Conservation (phyloP, 352 stramenopile genomes). For the Phytophthora crassamura region DNA sequence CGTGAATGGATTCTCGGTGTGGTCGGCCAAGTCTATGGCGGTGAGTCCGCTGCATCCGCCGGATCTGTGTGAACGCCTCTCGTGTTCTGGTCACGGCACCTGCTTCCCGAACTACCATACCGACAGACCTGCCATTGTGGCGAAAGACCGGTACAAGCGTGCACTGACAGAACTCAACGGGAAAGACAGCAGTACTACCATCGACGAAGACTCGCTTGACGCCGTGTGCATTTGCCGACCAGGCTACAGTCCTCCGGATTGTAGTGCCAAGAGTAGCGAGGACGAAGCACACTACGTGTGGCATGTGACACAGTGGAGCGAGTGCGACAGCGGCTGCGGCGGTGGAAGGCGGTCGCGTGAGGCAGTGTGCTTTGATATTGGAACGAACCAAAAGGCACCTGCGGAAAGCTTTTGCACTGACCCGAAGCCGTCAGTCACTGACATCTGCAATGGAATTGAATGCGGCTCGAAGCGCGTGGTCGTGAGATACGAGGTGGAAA, state of each 20-base stretch:
- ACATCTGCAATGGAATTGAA: slow-evolving; percentile 81
- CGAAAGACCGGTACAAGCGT: background rate
- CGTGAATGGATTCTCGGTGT: slow-evolving; percentile 66
- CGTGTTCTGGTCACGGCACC: slow-evolving; percentile 68
- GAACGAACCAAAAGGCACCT: slow-evolving; percentile 29
- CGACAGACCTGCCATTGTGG: background rate
- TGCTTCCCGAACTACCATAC: slow-evolving; percentile 73
- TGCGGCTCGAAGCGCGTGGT: slow-evolving; percentile 75
- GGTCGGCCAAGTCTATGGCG: slow-evolving; percentile 73
- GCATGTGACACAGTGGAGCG: slow-evolving; percentile 63
- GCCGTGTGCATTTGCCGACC: slow-evolving; percentile 69
- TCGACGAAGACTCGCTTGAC: slow-evolving; percentile 38
- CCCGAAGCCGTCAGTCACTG: slow-evolving; percentile 57
- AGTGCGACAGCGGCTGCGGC: slow-evolving; percentile 69
- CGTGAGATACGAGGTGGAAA: slow-evolving; percentile 75
- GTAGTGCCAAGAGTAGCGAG: slow-evolving; percentile 52
- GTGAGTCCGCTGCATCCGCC: slow-evolving; percentile 76
- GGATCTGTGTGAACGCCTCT: slow-evolving; percentile 67
- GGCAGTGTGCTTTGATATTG: slow-evolving; percentile 48
- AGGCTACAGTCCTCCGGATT: slow-evolving; percentile 68
- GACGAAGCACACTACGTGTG: slow-evolving; percentile 49
- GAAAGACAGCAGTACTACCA: slow-evolving; percentile 16
- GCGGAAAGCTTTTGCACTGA: slow-evolving; percentile 40
- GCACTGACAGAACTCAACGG: background rate
- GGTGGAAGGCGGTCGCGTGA: slow-evolving; percentile 56